Evolutionary conservation across 768 basidiomycete genomes (phyloP).

Genomic region (Kwoniella shandongensis): DNA sequence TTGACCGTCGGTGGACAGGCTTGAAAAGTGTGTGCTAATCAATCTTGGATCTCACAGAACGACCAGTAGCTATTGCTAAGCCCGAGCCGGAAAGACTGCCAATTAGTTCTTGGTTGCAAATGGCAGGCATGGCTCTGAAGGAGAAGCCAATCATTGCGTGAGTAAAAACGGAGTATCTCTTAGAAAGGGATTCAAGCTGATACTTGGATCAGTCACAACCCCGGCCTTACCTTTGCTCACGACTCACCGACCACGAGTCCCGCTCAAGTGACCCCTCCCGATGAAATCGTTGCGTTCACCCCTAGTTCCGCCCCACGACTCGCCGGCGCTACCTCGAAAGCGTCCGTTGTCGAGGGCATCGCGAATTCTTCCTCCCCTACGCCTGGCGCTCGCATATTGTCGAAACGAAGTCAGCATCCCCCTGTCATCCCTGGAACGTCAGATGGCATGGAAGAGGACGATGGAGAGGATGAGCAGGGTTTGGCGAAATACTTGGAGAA

Average conservation of each 20-base stretch:
- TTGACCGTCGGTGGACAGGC: too few relatives aligned
- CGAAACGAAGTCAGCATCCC: neutral
- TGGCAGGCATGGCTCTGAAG: slow-evolving; percentile 6
- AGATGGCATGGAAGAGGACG: slow-evolving; percentile 11
- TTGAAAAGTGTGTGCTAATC: too few relatives aligned
- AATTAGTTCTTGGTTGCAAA: slow-evolving; percentile 16
- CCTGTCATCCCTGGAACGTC: slow-evolving; percentile 17
- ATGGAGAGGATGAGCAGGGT: slow-evolving; percentile 13
- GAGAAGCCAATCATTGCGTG: neutral
- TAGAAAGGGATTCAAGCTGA: too few relatives aligned
- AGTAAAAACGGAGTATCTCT: too few relatives aligned
- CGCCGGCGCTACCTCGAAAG: slow-evolving; percentile 3
- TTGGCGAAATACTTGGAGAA: neutral
- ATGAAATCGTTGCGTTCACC: slow-evolving; percentile 23
- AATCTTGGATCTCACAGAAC: slow-evolving; percentile 16
- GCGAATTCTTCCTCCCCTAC: slow-evolving; percentile 21
- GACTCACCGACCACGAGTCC: slow-evolving; percentile 15
- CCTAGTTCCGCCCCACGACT: slow-evolving; percentile 15
- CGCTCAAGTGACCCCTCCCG: slow-evolving; percentile 14
- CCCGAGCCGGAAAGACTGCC: slow-evolving; percentile 22
- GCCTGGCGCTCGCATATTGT: neutral
- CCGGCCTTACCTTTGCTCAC: slow-evolving; percentile 16
- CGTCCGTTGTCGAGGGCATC: slow-evolving; percentile 8
- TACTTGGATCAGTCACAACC: neutral
- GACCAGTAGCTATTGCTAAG: slow-evolving; percentile 10